Percentiles rank a stretch among this genome's conserved stretches.
Evolutionary conservation across 768 basidiomycete species (phyloP).

Genomic region (Termitomyces sp.): DNA sequence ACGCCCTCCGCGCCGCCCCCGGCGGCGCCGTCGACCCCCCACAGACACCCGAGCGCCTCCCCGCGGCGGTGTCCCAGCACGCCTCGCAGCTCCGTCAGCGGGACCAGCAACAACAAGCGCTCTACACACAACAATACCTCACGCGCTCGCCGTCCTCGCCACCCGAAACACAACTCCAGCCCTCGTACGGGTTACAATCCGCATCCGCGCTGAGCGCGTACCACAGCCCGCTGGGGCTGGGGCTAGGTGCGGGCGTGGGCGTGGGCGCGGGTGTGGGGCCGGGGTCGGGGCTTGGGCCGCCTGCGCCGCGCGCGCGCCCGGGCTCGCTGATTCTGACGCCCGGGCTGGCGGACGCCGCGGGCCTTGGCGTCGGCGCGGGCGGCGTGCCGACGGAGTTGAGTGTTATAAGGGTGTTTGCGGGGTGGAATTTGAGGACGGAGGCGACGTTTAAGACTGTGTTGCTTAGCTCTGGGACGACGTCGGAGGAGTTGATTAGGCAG

Average conservation of each 20-base stretch:
- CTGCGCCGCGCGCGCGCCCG: constrained; percentile 53
- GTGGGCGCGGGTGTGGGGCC: constrained; percentile 15
- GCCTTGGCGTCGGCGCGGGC: too few relatives aligned
- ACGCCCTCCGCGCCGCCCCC: constrained; percentile 19
- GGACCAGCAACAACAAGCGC: constrained; percentile 82
- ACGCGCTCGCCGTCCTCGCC: constrained; percentile 78
- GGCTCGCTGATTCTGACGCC: constrained; percentile 72
- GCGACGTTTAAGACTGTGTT: constrained; percentile 98
- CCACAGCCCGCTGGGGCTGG: too few relatives aligned
- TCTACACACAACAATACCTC: constrained; percentile 87
- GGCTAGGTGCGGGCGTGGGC: too few relatives aligned
- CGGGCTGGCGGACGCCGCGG: too few relatives aligned
- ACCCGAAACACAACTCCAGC: constrained; percentile 66
- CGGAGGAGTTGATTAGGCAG: constrained; percentile 82
- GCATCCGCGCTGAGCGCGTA: constrained; percentile 51
- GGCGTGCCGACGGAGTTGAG: constrained; percentile 77
- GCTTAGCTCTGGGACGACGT: constrained; percentile 80
- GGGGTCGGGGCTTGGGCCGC: constrained; percentile 44
- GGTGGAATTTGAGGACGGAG: constrained; percentile 84
- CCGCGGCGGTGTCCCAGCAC: constrained; percentile 51
- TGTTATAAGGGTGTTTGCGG: constrained; percentile 95
- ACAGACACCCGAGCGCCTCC: constrained; percentile 21
- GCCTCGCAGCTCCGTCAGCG: constrained; percentile 75
- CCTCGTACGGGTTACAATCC: constrained; percentile 72
- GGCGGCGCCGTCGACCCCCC: constrained; percentile 6